Conservation (phyloP, 495 filamentous ascomycete genomes). For the Aspergillus biplanus region DNA sequence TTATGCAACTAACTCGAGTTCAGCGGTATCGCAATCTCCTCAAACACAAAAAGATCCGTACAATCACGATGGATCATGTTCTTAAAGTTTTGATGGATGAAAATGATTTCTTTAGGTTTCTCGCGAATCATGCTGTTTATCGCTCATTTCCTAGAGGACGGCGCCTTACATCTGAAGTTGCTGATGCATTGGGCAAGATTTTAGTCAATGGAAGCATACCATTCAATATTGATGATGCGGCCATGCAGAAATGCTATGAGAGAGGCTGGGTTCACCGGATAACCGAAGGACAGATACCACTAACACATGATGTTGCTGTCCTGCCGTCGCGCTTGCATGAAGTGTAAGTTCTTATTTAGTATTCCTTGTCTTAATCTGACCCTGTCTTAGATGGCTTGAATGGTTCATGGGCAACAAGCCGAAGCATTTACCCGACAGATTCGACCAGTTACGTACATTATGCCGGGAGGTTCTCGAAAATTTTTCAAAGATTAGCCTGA, state of each 20-base stretch:
- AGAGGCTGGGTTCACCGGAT: conserved; percentile 21
- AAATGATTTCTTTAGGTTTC: too few species aligned
- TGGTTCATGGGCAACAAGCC: background rate
- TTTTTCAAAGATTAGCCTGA: background rate
- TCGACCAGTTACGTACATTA: background rate
- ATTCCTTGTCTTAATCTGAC: background rate
- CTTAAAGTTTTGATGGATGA: too few species aligned
- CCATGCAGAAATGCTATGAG: conserved; percentile 10
- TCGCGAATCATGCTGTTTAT: too few species aligned
- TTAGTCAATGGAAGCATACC: too few species aligned
- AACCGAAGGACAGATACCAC: background rate
- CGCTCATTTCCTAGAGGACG: too few species aligned
- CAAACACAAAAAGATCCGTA: too few species aligned
- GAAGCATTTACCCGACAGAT: background rate
- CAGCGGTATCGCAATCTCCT: too few species aligned
- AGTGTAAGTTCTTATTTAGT: conserved; percentile 11
- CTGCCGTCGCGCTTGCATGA: conserved; percentile 18
- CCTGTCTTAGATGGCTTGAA: background rate
- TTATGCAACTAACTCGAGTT: too few species aligned
- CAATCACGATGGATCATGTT: too few species aligned
- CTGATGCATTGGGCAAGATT: too few species aligned
- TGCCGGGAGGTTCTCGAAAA: conserved; percentile 3
- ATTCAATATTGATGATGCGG: too few species aligned
- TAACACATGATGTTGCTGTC: background rate
- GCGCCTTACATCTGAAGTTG: too few species aligned